Conservation (phyloP, 2,329 filamentous ascomycete species). For the Pleoardoris graminearum region DNA sequence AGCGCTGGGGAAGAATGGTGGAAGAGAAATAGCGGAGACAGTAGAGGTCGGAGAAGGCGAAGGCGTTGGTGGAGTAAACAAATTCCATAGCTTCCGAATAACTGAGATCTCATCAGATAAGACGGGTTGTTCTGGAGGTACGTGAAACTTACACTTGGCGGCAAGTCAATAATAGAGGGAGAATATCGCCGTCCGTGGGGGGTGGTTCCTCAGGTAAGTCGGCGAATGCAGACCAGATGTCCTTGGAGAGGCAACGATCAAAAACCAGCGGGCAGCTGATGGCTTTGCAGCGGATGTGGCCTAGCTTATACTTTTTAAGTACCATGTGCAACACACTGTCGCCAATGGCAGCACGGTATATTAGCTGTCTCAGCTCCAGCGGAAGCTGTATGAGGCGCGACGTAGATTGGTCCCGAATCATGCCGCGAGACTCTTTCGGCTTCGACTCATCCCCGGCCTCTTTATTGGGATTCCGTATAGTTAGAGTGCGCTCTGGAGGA, state of each 20-base stretch:
- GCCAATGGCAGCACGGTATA: slow-evolving; percentile 21
- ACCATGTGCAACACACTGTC: slow-evolving; percentile 25
- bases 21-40: slow-evolving; percentile 25
- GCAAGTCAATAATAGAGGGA: slow-evolving; percentile 41
- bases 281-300: slow-evolving; percentile 24
- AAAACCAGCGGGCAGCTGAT: slow-evolving; percentile 18
- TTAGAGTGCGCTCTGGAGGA: slow-evolving; percentile 18
- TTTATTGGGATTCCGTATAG: slow-evolving; percentile 12
- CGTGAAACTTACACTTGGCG: slow-evolving; percentile 25
- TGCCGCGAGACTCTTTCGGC: slow-evolving; percentile 5
- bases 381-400: slow-evolving; percentile 23
- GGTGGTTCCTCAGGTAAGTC: slow-evolving; percentile 12
- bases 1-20: slow-evolving; percentile 23
- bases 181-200: slow-evolving; percentile 28
- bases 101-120: slow-evolving; percentile 7
- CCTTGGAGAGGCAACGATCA: slow-evolving; percentile 19
- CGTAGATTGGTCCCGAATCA: slow-evolving; percentile 19
- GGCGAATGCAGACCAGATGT: slow-evolving; percentile 17
- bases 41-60: slow-evolving; percentile 30
- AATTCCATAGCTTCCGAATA: slow-evolving; percentile 26
- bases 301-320: slow-evolving; percentile 24
- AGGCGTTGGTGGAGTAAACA: slow-evolving; percentile 27
- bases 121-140: not conserved
- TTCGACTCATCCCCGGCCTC: not conserved
- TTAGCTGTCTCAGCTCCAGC: slow-evolving; percentile 24